phyloP scores from a whole-genome alignment of 2,329 filamentous ascomycete species.

The Polytolypa hystricis region DNA sequence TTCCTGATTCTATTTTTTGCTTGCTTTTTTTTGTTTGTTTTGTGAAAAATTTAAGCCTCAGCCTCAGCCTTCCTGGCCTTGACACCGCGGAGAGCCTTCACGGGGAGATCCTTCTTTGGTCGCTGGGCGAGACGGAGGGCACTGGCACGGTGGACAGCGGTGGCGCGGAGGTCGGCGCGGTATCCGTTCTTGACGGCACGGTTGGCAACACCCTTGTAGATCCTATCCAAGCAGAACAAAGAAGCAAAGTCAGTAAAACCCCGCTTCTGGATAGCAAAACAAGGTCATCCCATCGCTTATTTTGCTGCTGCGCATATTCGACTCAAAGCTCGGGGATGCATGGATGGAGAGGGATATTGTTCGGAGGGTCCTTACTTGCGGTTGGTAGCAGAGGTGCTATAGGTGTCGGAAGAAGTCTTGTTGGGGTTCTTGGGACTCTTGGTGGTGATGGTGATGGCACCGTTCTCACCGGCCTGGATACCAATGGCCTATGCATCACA shows the following conservation, averaged over 20 bases:
- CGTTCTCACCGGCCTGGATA: conserved; percentile 62
- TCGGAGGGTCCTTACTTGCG: conserved; percentile 55
- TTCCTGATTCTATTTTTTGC: no score
- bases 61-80: conserved; percentile 60
- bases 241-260: no score
- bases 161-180: conserved; percentile 64
- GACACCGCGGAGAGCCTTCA: conserved; percentile 64
- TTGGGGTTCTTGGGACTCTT: conserved; percentile 67
- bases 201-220: conserved; percentile 81
- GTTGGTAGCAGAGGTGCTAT: conserved; percentile 59
- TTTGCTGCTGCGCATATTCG: no score
- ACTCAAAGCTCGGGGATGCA: no score
- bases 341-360: no score
- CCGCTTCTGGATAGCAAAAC: no score
- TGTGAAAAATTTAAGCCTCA: conserved; percentile 28
- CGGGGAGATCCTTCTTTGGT: conserved; percentile 62
- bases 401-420: conserved; percentile 62
- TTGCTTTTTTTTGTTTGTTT: no score
- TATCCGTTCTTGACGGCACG: conserved; percentile 74
- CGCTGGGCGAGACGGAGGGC: conserved; percentile 72
- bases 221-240: no score
- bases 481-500: conserved; percentile 60
- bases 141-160: conserved; percentile 75
- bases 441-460: conserved; percentile 66
- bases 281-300: no score